Base-by-base conservation (phyloP, 768 basidiomycete species). In the Boletus subcaerulescens region DNA sequence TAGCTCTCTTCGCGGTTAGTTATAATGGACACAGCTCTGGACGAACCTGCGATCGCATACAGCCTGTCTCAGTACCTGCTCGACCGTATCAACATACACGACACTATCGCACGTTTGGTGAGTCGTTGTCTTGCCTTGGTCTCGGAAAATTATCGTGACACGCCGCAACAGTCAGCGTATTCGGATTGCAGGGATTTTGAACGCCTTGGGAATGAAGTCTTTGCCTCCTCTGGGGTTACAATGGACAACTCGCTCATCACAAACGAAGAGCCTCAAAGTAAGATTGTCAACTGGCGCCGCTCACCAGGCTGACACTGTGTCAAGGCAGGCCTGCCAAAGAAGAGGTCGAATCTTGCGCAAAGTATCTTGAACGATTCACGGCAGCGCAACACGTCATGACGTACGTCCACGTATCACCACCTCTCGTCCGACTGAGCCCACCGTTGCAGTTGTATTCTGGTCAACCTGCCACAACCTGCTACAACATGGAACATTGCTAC, bases 151-250 rank as follows among this genome's bases (percentile, higher is more conserved):
- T 26, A 13, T 41, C 17, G 14, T 38, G 48, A 46, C 31, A 7
- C 12, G 33, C 26, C 24, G 47, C 10, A 7, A 52, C 15, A 67
- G 66, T 52, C 61, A 18, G 59, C 61, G 10, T 67, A 64, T 56
- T 57, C 58, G 5, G 66, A 68, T 31, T 64, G 67, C 39, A 59
- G 60, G 49, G 57, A 68, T 45, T 68, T 66, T 18, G 62, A 68
- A 31, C 62, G 62, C 18, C 60, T 68, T 38, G 66, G 50, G 31
- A 58, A 53, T 13, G 64, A 68, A 55, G 66, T 68, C 14, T 68
- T 68, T 52, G 59, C 66, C 31, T 57, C 60, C 15, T 44, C 57
- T n/a, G 57, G 60, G 17, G 62, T 66, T 4, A 66, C 50, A 13
- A 15, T 67, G 33, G 62, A 67, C 45, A 60, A 55, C 45, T 61